Evolutionary conservation across 2,329 filamentous ascomycete species (phyloP).

Genomic region (Exophiala sp.): DNA sequence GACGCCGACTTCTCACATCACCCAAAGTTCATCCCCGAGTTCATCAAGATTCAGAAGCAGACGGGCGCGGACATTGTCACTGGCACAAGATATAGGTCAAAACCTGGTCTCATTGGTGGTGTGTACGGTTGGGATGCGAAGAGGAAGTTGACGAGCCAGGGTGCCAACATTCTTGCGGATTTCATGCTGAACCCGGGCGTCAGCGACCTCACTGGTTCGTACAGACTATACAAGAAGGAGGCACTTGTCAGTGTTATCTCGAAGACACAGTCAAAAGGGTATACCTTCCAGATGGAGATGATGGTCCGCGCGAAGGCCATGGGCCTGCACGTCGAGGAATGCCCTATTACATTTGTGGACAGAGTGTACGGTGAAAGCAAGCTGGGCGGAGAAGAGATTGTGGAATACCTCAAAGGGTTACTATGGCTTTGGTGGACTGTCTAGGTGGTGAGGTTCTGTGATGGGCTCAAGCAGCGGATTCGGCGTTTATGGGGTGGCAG

Average conservation of each 20-base stretch:
- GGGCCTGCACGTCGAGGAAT: constrained; percentile 90
- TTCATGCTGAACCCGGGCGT: constrained; percentile 90
- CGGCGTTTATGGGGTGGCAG: background rate
- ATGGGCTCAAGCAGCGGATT: background rate
- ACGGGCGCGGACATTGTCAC: constrained; percentile 94
- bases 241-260: constrained; percentile 87
- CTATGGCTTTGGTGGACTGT: constrained; percentile 75
- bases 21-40: constrained; percentile 95
- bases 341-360: constrained; percentile 95
- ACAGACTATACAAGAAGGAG: constrained; percentile 87
- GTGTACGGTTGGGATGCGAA: constrained; percentile 97
- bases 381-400: constrained; percentile 90
- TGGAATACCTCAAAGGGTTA: constrained; percentile 89
- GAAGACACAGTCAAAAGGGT: constrained; percentile 92
- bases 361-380: constrained; percentile 93
- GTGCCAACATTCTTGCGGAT: constrained; percentile 93
- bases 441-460: constrained; percentile 34
- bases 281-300: constrained; percentile 99
- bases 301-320: constrained; percentile 96
- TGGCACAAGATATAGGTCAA: constrained; percentile 81
- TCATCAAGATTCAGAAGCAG: constrained; percentile 77
- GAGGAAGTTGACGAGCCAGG: constrained; percentile 68
- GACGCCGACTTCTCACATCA: constrained; percentile 99
- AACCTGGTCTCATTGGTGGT: constrained; percentile 62
- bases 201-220: constrained; percentile 91